Conservation (phyloP, 31 red algal species). For the Bonnemaisonia californica region DNA sequence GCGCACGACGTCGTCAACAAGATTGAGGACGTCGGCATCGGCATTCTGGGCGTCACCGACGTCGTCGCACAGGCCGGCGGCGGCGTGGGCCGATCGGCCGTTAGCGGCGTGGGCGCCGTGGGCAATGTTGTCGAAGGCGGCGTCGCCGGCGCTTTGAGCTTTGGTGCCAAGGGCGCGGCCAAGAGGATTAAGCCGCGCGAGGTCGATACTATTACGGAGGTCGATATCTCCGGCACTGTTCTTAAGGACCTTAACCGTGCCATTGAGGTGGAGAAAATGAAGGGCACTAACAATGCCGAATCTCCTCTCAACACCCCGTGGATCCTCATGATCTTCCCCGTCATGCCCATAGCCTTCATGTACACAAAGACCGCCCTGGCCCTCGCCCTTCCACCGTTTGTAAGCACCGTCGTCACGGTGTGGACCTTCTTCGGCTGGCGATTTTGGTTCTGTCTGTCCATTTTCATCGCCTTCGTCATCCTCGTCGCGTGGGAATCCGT, state of each 20-base stretch:
- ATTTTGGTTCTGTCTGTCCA: conserved; percentile 72
- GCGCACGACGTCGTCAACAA: conserved; percentile 70
- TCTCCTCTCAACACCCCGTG: conserved; percentile 82
- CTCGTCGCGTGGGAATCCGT: conserved; percentile 66
- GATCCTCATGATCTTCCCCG: conserved; percentile 76
- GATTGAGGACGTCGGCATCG: conserved; percentile 75
- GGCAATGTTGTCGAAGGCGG: conserved; percentile 63
- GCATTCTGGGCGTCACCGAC: conserved; percentile 72
- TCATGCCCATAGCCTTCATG: conserved; percentile 82
- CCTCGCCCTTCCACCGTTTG: conserved; percentile 48
- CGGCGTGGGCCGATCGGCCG: conserved; percentile 60
- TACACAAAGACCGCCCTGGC: conserved; percentile 70
- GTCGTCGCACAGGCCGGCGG: conserved; percentile 52
- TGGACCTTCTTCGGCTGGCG: conserved; percentile 83
- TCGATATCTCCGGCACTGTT: conserved; percentile 81
- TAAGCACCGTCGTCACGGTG: conserved; percentile 31
- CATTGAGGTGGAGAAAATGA: conserved; percentile 73
- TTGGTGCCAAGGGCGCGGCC: not conserved
- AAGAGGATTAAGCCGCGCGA: conserved; percentile 12
- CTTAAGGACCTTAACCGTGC: conserved; percentile 75
- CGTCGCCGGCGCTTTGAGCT: conserved; percentile 45
- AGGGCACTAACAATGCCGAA: conserved; percentile 75
- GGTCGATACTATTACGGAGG: conserved; percentile 77
- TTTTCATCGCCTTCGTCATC: conserved; percentile 39
- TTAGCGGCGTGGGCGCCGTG: conserved; percentile 64